These are phyloP conservation scores for Craterostigma plantagineum DNA, from an alignment of 257 asterid species.

Conservation along the genomic window DNA sequence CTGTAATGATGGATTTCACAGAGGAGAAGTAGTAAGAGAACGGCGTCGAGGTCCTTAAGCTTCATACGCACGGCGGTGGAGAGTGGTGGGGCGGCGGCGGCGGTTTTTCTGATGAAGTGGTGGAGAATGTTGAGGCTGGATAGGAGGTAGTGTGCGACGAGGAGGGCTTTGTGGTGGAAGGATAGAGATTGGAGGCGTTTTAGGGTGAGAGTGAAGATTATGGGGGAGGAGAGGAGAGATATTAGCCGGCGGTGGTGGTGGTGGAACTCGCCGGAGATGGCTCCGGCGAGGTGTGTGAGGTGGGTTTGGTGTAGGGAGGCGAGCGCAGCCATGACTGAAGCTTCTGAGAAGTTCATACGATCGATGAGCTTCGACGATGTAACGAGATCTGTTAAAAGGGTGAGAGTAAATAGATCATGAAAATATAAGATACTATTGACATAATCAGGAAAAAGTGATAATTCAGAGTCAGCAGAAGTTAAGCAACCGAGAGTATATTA, in stretches of 20 bases:
- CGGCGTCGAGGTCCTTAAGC: constrained; percentile 60
- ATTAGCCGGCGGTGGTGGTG: constrained; percentile 48
- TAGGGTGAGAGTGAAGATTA: constrained; percentile 56
- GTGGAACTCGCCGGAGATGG: constrained; percentile 52
- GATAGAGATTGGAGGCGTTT: constrained; percentile 70
- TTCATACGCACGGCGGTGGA: constrained; percentile 16
- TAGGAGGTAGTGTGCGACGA: constrained; percentile 63
- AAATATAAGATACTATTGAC: no score
- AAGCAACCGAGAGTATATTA: no score
- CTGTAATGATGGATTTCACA: constrained; percentile 59
- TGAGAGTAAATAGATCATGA: no score
- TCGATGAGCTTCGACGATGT: no score
- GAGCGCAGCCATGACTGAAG: constrained; percentile 48
- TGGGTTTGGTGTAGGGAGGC: constrained; percentile 37
- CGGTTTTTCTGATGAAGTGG: constrained; percentile 12
- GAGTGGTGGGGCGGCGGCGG: constrained; percentile 1
- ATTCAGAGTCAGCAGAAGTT: no score
- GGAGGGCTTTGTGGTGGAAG: constrained; percentile 57
- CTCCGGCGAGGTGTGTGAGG: constrained; percentile 38
- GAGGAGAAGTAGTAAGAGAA: constrained; percentile 59
- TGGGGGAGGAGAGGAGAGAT: constrained; percentile 52
- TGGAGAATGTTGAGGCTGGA: constrained; percentile 32
- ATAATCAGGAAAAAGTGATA: no score
- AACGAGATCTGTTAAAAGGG: no score
- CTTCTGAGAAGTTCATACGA: constrained; percentile 21